Evolutionary conservation across 2,329 filamentous ascomycete genomes (phyloP).

Genomic region (Pseudomassariella vexata): DNA sequence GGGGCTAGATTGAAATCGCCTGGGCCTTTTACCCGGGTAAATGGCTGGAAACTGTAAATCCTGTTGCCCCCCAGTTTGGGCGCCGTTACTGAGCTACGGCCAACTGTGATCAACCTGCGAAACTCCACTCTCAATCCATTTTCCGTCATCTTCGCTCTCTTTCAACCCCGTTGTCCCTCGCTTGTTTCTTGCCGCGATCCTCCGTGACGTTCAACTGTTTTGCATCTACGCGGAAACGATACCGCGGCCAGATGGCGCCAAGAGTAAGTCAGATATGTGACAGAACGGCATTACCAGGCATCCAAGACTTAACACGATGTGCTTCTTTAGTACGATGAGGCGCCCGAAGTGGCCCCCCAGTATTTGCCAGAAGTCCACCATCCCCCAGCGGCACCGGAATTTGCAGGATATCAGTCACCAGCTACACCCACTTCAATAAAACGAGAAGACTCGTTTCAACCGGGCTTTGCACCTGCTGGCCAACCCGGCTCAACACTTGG

Average conservation of each 20-base stretch:
- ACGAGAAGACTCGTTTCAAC: slow-evolving; percentile 10
- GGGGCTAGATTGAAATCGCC: no score
- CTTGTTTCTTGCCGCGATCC: no score
- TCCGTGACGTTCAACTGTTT: no score
- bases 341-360: slow-evolving; percentile 21
- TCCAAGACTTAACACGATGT: background rate
- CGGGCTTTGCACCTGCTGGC: slow-evolving; percentile 10
- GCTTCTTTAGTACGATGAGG: slow-evolving; percentile 25
- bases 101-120: no score
- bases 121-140: no score
- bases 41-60: no score
- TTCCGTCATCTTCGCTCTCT: no score
- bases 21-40: no score
- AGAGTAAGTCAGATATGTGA: slow-evolving; percentile 4
- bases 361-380: slow-evolving; percentile 23
- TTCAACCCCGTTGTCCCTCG: no score
- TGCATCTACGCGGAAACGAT: no score
- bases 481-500: slow-evolving; percentile 9
- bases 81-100: no score
- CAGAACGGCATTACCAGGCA: background rate
- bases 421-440: slow-evolving; percentile 12
- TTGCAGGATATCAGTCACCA: slow-evolving; percentile 10
- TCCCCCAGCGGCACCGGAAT: slow-evolving; percentile 19
- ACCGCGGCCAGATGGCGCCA: slow-evolving; percentile 6
- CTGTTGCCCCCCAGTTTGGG: no score